phyloP scores from a whole-genome alignment of 257 asterid genomes.

The Prunella vulgaris region DNA sequence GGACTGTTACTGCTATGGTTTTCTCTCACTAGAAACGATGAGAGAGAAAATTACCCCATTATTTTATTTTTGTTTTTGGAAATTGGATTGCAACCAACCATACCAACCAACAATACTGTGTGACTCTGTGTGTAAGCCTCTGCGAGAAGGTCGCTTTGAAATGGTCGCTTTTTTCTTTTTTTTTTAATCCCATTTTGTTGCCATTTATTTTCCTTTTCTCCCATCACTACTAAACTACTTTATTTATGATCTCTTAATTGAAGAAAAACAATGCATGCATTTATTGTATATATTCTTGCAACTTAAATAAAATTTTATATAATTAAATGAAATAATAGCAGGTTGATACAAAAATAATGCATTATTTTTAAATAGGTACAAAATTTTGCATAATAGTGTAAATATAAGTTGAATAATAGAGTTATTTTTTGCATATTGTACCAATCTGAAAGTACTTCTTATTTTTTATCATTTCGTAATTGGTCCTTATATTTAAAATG shows the following conservation, averaged over 20 bases:
- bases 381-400: too few species aligned
- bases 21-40: constrained; percentile 37
- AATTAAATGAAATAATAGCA: too few species aligned
- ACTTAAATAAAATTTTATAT: too few species aligned
- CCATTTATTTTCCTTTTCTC: neutral
- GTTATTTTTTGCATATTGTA: too few species aligned
- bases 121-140: constrained; percentile 30
- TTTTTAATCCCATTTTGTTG: neutral
- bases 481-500: too few species aligned
- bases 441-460: too few species aligned
- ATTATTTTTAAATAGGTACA: too few species aligned
- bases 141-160: constrained; percentile 53
- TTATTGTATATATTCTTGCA: too few species aligned
- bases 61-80: neutral
- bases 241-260: neutral
- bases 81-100: constrained; percentile 34
- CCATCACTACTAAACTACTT: neutral
- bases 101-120: constrained; percentile 38
- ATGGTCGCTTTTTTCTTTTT: constrained; percentile 25
- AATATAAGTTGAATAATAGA: too few species aligned
- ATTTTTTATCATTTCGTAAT: too few species aligned
- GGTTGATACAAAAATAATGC: too few species aligned
- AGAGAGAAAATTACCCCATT: constrained; percentile 39
- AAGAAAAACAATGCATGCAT: neutral
- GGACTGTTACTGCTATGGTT: constrained; percentile 27